Evolutionary conservation across 495 filamentous ascomycete species (phyloP).

Genomic region (Penicillium dipodomyicola): DNA sequence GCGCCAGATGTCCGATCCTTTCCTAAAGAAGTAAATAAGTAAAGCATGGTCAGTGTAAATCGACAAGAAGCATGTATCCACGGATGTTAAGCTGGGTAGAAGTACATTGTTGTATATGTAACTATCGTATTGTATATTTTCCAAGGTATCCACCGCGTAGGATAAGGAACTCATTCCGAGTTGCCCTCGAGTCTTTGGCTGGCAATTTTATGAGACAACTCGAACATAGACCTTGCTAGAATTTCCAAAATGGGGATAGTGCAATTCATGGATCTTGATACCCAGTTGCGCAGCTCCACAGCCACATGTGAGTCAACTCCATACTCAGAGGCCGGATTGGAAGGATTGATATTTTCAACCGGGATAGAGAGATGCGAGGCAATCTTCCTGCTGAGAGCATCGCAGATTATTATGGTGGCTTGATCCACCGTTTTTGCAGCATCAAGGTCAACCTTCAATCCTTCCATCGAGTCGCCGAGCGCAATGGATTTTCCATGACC

Average conservation of each 20-base stretch:
- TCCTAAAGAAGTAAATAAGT: too few species aligned
- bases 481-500: background rate
- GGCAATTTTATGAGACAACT: conserved; percentile 23
- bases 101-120: too few species aligned
- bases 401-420: conserved; percentile 24
- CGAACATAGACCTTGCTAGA: conserved; percentile 23
- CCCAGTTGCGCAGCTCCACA: conserved; percentile 49
- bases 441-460: conserved; percentile 21
- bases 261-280: conserved; percentile 18
- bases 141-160: background rate
- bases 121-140: background rate
- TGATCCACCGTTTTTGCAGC: conserved; percentile 27
- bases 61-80: too few species aligned
- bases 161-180: background rate
- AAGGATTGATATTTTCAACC: conserved; percentile 40
- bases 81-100: too few species aligned
- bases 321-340: conserved; percentile 29
- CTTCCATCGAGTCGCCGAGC: conserved; percentile 7
- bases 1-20: too few species aligned
- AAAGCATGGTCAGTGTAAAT: too few species aligned
- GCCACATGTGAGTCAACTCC: conserved; percentile 49
- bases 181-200: conserved; percentile 2
- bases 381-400: conserved; percentile 26
- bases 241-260: conserved; percentile 30
- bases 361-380: conserved; percentile 29